A percentile compares a stretch with the other conserved stretches of the same genome.
These are phyloP conservation scores for Blastobotrys terrestris DNA, from an alignment of 805 yeast species.

Conservation along the genomic window DNA sequence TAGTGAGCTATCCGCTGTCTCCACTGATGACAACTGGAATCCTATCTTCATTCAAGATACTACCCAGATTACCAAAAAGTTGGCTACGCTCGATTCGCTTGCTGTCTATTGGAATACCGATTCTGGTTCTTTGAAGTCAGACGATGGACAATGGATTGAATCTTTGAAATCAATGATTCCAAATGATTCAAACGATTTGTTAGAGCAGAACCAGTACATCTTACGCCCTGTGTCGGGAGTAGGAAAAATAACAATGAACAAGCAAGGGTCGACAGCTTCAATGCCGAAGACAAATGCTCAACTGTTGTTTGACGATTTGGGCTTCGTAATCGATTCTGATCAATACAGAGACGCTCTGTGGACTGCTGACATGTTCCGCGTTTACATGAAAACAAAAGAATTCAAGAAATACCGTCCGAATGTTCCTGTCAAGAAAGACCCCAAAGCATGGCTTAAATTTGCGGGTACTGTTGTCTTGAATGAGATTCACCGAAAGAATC, in stretches of 20 bases:
- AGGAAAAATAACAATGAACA: conserved; percentile 77
- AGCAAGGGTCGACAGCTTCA: conserved; percentile 45
- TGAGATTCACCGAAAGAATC: conserved; percentile 76
- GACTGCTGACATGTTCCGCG: conserved; percentile 74
- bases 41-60: conserved; percentile 78
- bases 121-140: conserved; percentile 40
- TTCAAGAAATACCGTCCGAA: conserved; percentile 67
- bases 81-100: conserved; percentile 66
- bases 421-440: conserved; percentile 47
- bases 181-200: background rate
- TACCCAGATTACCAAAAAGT: conserved; percentile 61
- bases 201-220: conserved; percentile 35
- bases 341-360: conserved; percentile 79
- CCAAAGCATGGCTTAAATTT: conserved; percentile 75
- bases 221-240: conserved; percentile 84
- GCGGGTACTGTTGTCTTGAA: conserved; percentile 68
- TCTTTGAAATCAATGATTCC: conserved; percentile 9
- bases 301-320: conserved; percentile 79
- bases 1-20: conserved; percentile 82
- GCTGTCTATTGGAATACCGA: conserved; percentile 83
- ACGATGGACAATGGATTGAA: conserved; percentile 36
- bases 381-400: conserved; percentile 69
- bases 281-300: conserved; percentile 58
- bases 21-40: conserved; percentile 79
- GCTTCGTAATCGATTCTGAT: conserved; percentile 74